Conservation (phyloP, 179 eudicot species). For the Sideroxylon spinosum region DNA sequence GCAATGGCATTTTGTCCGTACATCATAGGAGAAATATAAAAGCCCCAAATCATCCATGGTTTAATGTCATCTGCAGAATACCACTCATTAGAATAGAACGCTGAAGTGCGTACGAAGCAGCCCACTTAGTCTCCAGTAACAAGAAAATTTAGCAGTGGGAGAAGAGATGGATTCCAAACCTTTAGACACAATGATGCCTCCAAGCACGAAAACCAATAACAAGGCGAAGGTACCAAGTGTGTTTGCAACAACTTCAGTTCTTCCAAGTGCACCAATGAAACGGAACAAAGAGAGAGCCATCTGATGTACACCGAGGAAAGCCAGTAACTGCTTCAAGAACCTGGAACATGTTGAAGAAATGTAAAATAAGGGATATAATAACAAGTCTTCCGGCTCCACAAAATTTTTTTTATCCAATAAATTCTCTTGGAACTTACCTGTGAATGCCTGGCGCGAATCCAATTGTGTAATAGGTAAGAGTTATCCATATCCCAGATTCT, state of each 20-base stretch:
- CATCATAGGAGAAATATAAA: slow-evolving; percentile 55
- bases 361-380: no score
- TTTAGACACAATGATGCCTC: slow-evolving; percentile 8
- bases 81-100: no score
- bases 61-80: slow-evolving; percentile 36
- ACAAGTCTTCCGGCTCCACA: no score
- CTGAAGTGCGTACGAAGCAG: no score
- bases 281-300: slow-evolving; percentile 32
- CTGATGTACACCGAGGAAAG: slow-evolving; percentile 20
- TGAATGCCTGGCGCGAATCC: slow-evolving; percentile 57
- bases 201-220: slow-evolving; percentile 26
- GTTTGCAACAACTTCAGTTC: slow-evolving; percentile 19
- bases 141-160: not conserved
- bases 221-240: slow-evolving; percentile 25
- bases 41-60: slow-evolving; percentile 54
- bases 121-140: no score
- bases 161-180: not conserved
- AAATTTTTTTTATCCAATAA: no score
- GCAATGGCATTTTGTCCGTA: slow-evolving; percentile 51
- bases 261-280: slow-evolving; percentile 25
- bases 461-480: slow-evolving; percentile 60
- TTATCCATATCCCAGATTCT: slow-evolving; percentile 52
- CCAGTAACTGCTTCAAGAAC: slow-evolving; percentile 22
- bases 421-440: slow-evolving; percentile 31
- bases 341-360: not conserved